Conservation (phyloP, 2,329 filamentous ascomycete genomes). For the Drechslerella dactyloides region DNA sequence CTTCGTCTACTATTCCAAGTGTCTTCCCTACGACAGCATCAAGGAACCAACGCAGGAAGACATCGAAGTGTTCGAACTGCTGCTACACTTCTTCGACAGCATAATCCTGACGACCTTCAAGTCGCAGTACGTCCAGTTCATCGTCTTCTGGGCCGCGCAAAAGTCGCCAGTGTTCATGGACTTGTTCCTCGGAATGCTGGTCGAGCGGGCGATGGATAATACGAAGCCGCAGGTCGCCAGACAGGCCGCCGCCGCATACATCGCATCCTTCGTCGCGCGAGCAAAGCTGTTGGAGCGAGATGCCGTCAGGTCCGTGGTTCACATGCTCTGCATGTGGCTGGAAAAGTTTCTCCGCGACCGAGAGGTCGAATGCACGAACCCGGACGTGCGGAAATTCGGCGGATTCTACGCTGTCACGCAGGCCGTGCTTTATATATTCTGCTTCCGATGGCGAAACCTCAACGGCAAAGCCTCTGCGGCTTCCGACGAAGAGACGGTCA, state of each 20-base stretch:
- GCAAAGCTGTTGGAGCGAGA: conserved; percentile 79
- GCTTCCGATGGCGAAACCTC: conserved; percentile 95
- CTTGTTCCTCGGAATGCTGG: conserved; percentile 79
- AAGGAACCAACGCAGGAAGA: conserved; percentile 70
- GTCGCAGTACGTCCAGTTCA: conserved; percentile 90
- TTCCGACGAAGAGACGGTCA: conserved; percentile 67
- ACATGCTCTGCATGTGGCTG: conserved; percentile 77
- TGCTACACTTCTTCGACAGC: conserved; percentile 83
- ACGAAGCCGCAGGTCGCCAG: conserved; percentile 73
- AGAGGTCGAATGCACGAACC: conserved; percentile 77
- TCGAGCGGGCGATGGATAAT: conserved; percentile 74
- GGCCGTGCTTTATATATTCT: conserved; percentile 91
- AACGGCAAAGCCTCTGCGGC: conserved; percentile 66
- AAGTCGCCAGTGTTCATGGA: conserved; percentile 77
- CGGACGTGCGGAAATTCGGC: conserved; percentile 81
- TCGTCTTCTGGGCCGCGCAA: conserved; percentile 95
- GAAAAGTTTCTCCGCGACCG: conserved; percentile 75
- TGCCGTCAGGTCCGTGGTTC: conserved; percentile 81
- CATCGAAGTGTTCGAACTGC: conserved; percentile 74
- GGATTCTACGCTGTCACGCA: conserved; percentile 89
- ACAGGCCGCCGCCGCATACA: conserved; percentile 86
- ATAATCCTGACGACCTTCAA: conserved; percentile 90
- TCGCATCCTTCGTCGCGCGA: conserved; percentile 91
- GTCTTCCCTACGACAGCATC: conserved; percentile 63
- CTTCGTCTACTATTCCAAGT: conserved; percentile 79